Base-by-base conservation (phyloP, 2,329 filamentous ascomycete genomes). In the Pseudogymnoascus sp. region DNA sequence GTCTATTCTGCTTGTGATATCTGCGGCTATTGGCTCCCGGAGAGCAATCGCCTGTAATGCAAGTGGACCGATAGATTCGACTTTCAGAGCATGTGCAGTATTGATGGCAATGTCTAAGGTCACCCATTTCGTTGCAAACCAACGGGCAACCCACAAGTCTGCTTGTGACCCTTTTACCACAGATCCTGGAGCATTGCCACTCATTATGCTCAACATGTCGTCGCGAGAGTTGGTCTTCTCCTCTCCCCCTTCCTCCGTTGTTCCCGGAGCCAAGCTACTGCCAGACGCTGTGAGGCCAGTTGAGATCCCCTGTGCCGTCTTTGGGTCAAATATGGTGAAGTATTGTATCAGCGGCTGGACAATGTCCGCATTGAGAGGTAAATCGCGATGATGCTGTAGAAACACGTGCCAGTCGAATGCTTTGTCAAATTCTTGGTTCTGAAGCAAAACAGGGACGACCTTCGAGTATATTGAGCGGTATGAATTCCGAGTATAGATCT, bases 111-210 rank as follows among this genome's bases (percentile, higher is more conserved):
- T 83, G 62, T 92, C 85, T 8, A 92, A 78, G 1, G 87, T 83
- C 21, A 94, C 81, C 73, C 90, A 89, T 63, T 80, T 87, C 1
- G 86, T 89, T 8, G 92, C 92, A 72, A 96, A 92, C 77, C 91
- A 85, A 66, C 87, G 83, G n/a, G 92, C 89, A 16, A 89, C 88
- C 31, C 95, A 81, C 0, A 55, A n/a, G 29, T 55, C 49, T 5
- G 49, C 49, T 33, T 55, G 49, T 33, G 49, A 55, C 3, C 49
- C 49, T 10, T 55, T 35, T 55, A 55, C 29, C 12, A 33, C 49
- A 19, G 49, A 35, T 3, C 49, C 49, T 1, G 49, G 49, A 33
- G 49, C 49, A 2, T 55, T 33, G 49, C 49, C 49, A 33, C 29
- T 35, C n/a, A 55, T 55, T 33, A 55, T 55, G 29, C 49, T 55